Percentiles rank a stretch among this genome's conserved stretches.
These are phyloP conservation scores for Coelastrella sp. DNA, from an alignment of 139 green algal species.

Conservation along the genomic window DNA sequence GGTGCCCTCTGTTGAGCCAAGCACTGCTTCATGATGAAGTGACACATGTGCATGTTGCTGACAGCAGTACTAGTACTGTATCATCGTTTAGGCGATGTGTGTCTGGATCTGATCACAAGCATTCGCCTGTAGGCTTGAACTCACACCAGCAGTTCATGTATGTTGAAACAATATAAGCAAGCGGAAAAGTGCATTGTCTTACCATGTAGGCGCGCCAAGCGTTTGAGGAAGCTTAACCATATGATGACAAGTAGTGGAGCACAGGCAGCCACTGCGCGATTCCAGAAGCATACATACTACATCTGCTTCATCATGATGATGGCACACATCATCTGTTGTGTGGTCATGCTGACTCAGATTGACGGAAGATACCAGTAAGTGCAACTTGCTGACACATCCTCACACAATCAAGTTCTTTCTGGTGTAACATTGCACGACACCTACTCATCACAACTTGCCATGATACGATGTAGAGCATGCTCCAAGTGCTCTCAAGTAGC, in stretches of 20 bases:
- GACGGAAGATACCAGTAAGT: slow-evolving; percentile 25
- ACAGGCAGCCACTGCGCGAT: background rate
- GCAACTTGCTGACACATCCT: background rate
- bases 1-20: too few relatives aligned
- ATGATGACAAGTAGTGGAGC: background rate
- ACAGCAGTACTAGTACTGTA: too few relatives aligned
- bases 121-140: too few relatives aligned
- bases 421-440: background rate
- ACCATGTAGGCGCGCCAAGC: slow-evolving; percentile 50
- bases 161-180: background rate
- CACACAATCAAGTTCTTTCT: background rate
- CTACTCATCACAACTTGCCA: too few relatives aligned
- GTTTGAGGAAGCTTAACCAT: slow-evolving; percentile 43
- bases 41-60: too few relatives aligned
- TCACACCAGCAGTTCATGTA: background rate
- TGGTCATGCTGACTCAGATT: background rate
- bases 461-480: too few relatives aligned
- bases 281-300: background rate
- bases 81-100: too few relatives aligned
- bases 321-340: slow-evolving; percentile 39
- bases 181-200: background rate
- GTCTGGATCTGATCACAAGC: too few relatives aligned
- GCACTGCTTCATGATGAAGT: too few relatives aligned
- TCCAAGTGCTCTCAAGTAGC: too few relatives aligned
- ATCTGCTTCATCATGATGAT: background rate